Conservation (phyloP, 148 eudicot genomes). For the Cornus controversa region DNA sequence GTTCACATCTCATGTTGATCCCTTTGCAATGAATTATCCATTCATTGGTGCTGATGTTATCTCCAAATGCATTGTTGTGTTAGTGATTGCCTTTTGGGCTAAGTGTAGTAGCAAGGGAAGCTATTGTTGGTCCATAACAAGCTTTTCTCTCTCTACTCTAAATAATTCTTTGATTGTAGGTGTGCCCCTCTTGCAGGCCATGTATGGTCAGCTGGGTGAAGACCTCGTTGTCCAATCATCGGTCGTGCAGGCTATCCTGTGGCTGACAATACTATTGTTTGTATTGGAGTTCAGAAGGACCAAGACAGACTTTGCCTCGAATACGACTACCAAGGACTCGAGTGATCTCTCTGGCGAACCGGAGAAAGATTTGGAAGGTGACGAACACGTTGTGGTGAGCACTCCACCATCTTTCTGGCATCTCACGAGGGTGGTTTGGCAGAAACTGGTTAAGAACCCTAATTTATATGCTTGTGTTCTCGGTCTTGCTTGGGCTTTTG, state of each 20-base stretch:
- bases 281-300: conserved; percentile 61
- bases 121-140: conserved; percentile 72
- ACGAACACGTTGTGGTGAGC: not conserved
- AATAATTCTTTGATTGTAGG: conserved; percentile 71
- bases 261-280: conserved; percentile 58
- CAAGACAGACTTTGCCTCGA: conserved; percentile 26
- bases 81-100: conserved; percentile 56
- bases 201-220: conserved; percentile 59
- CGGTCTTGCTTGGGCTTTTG: conserved; percentile 71
- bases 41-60: conserved; percentile 66
- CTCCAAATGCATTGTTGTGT: conserved; percentile 58
- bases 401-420: conserved; percentile 39
- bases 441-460: conserved; percentile 59
- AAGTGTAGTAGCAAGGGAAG: conserved; percentile 59
- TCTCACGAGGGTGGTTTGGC: conserved; percentile 51
- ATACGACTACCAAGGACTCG: conserved; percentile 8
- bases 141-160: conserved; percentile 60
- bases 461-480: conserved; percentile 70
- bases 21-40: conserved; percentile 58
- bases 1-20: conserved; percentile 73
- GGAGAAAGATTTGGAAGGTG: conserved; percentile 44
- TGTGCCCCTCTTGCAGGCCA: conserved; percentile 64
- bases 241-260: conserved; percentile 63
- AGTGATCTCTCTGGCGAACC: not conserved
- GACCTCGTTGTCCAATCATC: conserved; percentile 73